Percentiles rank a stretch among this genome's conserved stretches.
Evolutionary conservation across 345 rosid genomes (phyloP).

Genomic region (Melastoma malabathricum): DNA sequence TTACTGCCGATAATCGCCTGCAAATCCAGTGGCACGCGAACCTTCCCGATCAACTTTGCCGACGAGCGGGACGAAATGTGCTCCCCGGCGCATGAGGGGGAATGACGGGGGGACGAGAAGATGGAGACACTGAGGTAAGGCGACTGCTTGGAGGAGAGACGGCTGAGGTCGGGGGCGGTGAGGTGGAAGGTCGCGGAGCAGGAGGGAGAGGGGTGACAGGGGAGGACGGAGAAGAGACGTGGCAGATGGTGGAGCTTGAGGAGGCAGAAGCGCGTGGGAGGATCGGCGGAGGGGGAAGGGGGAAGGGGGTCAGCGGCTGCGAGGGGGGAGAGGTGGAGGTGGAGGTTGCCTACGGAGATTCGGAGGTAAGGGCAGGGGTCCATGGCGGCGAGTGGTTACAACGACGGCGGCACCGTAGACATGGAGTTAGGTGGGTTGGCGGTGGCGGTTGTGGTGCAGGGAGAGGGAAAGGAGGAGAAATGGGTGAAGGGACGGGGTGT

Average conservation of each 20-base stretch:
- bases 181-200: conserved; percentile 72
- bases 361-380: conserved; percentile 94
- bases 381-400: conserved; percentile 19
- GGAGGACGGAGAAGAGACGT: conserved; percentile 49
- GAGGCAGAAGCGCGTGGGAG: conserved; percentile 65
- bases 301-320: conserved; percentile 36
- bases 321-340: conserved; percentile 56
- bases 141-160: conserved; percentile 44
- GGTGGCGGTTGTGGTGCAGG: neutral
- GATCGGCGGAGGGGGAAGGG: conserved; percentile 76
- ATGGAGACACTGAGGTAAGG: conserved; percentile 43
- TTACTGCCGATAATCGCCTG: conserved; percentile 24
- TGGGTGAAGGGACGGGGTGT: neutral
- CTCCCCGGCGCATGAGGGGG: conserved; percentile 45
- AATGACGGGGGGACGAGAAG: conserved; percentile 65
- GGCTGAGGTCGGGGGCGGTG: conserved; percentile 43
- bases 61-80: conserved; percentile 13
- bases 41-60: conserved; percentile 57
- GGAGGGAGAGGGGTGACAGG: conserved; percentile 39
- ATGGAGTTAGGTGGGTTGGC: neutral
- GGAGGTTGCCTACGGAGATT: conserved; percentile 54
- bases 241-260: conserved; percentile 62
- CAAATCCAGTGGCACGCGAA: conserved; percentile 60
- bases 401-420: neutral
- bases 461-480: neutral